Evolutionary conservation across 441 rosid species (phyloP), one percentile per base, ranked within the genome.

Genomic region (Omphalea diandra): DNA sequence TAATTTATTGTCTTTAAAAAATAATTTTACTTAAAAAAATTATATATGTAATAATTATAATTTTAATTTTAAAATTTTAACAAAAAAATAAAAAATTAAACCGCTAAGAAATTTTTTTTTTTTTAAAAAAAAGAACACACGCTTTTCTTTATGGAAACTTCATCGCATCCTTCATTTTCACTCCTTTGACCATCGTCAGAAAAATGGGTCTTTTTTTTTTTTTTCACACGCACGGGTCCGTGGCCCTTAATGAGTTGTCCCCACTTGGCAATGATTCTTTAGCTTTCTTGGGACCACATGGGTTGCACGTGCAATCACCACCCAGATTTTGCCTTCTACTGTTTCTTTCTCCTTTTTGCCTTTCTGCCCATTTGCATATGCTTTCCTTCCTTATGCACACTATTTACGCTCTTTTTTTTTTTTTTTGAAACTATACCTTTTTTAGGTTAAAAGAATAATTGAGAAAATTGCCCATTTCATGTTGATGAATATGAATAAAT

Each of bases 241-340:
- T 35, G 32, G 7, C 4, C 40, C 27, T 57, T 20, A n/a, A 36
- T 33, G 31, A 41, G 60, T 22, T 33, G 72, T 24, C 53, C 75
- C 76, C 40, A 58, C 72, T 1, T 10, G 18, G 50, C 17, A 53
- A 75, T 72, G 55, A 75, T 26, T 44, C 63, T 31, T 12, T 15
- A 68, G 53, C 2, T 27, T 43, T 2, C 6, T 0, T 3, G 44
- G 63, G 79, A 32, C 81, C 77, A 68, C 71, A 40, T 47, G 55
- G n/a, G 55, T 72, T 77, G 83, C 83, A 80, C 81, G 79, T 77
- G 83, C 76, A 77, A 60, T 71, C 70, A 74, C 75, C 46, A 56
- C 81, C 52, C 41, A 46, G 38, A 29, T 66, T 49, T 49, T 31
- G 27, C 55, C 41, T 31, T 36, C 38, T 41, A 26, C 56, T 63